Evolutionary conservation across 148 eudicot genomes (phyloP), one percentile per base, ranked within the genome.

Genomic region (Vaccinium macrocarpon): DNA sequence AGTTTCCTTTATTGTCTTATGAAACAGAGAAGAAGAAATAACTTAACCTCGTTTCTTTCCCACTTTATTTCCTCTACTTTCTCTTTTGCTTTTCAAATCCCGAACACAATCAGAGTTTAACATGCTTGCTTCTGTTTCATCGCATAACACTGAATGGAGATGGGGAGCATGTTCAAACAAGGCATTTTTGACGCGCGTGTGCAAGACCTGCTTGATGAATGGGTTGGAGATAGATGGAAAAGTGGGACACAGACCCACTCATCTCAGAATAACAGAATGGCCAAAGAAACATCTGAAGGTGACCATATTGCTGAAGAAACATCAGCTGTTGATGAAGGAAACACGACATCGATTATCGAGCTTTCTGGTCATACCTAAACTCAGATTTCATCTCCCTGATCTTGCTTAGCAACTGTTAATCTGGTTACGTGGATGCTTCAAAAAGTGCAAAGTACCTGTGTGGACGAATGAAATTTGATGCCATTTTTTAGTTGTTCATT

Each of bases 161-260:
- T 94, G 97, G 95, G 95, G n/a, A 88, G 87, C 86, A 83, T 32
- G 87, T 91, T 90, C 25, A 93, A 93, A 79, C 80, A 79, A 23
- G 92, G 93, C 29, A 84, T 91, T 1, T 89, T 76, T 76, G 56
- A 49, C 0, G 35, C 11, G 18, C 0, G 23, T 23, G 48, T 50
- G 56, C 32, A 76, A 48, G 56, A 10, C 0, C 7, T 4, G 15
- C 19, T 76, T 76, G 16, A 76, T 1, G 8, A 11, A 2, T 94
- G 97, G 97, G 50, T 64, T n/a, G 84, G 79, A 82, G 86, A 84
- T 35, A 27, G 61, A 29, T 81, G 83, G 71, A 61, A 50, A 55
- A 57, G 83, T 53, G 86, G 79, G 66, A 19, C 84, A 29, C 72
- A 56, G n/a, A 59, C 11, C 7, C 56, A 81, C 35, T 74, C 68